Evolutionary conservation across 768 basidiomycete species (phyloP).

Genomic region (Hygrophorus pudorinus): DNA sequence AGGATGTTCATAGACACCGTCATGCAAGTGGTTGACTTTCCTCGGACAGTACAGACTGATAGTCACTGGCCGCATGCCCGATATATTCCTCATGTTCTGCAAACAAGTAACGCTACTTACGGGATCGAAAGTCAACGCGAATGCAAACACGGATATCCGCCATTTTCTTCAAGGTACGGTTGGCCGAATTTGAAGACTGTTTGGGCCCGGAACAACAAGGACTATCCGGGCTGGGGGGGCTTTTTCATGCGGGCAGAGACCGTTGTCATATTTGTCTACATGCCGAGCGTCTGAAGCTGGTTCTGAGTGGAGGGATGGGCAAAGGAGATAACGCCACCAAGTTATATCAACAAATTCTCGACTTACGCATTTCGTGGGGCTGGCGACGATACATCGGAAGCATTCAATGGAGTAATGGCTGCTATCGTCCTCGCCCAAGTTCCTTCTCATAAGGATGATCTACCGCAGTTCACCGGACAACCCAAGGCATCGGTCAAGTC

Average conservation of each 20-base stretch:
- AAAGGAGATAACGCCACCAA: background rate
- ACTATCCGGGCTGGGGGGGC: background rate
- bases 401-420: background rate
- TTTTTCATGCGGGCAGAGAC: slow-evolving; percentile 6
- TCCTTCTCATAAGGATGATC: background rate
- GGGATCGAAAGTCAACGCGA: background rate
- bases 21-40: slow-evolving; percentile 1
- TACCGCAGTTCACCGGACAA: background rate
- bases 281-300: background rate
- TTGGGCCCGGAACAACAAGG: background rate
- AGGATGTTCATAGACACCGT: background rate
- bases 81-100: slow-evolving; percentile 1
- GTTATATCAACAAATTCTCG: slow-evolving; percentile 4
- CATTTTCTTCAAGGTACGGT: slow-evolving; percentile 1
- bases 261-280: background rate
- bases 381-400: background rate
- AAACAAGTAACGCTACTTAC: background rate
- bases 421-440: slow-evolving; percentile 2
- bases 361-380: background rate
- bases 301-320: background rate
- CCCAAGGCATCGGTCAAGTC: background rate
- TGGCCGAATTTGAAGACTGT: background rate
- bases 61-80: background rate
- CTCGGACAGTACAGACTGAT: slow-evolving; percentile 1
- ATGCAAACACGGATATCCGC: slow-evolving; percentile 3